Evolutionary conservation across 768 basidiomycete genomes (phyloP).

Genomic region (Tubosaeta sp.): DNA sequence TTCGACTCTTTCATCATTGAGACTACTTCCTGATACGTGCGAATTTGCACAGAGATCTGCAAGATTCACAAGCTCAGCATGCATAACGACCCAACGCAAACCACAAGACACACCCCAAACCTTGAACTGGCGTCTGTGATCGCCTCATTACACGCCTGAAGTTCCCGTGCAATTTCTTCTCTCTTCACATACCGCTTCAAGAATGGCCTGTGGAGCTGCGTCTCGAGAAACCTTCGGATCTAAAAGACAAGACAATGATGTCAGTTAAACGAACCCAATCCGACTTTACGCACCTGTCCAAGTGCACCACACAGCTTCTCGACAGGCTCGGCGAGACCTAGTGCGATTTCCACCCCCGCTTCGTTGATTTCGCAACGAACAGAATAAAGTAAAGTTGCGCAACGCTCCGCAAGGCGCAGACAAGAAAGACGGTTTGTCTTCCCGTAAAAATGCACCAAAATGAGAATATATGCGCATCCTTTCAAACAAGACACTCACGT

Average conservation of each 20-base stretch:
- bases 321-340: conserved; percentile 50
- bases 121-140: conserved; percentile 43
- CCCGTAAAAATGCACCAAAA: neutral
- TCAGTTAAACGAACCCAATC: neutral
- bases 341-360: conserved; percentile 48
- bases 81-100: neutral
- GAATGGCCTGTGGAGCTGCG: conserved; percentile 65
- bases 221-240: conserved; percentile 52
- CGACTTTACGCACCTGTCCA: conserved; percentile 39
- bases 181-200: conserved; percentile 74
- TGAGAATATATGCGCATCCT: neutral
- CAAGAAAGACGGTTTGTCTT: conserved; percentile 68
- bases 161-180: conserved; percentile 57
- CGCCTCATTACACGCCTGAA: conserved; percentile 47
- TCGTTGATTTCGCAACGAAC: conserved; percentile 58
- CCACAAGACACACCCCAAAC: conserved; percentile 19
- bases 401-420: conserved; percentile 67
- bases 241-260: conserved; percentile 12
- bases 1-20: conserved; percentile 29
- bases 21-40: conserved; percentile 50
- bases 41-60: conserved; percentile 47
- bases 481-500: conserved; percentile 39
- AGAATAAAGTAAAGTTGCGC: conserved; percentile 62
- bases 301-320: conserved; percentile 27
- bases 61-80: neutral